Percentiles rank a stretch among this genome's conserved stretches.
phyloP scores from a whole-genome alignment of 2,329 filamentous ascomycete species.

The Nigrospora sphaerica region DNA sequence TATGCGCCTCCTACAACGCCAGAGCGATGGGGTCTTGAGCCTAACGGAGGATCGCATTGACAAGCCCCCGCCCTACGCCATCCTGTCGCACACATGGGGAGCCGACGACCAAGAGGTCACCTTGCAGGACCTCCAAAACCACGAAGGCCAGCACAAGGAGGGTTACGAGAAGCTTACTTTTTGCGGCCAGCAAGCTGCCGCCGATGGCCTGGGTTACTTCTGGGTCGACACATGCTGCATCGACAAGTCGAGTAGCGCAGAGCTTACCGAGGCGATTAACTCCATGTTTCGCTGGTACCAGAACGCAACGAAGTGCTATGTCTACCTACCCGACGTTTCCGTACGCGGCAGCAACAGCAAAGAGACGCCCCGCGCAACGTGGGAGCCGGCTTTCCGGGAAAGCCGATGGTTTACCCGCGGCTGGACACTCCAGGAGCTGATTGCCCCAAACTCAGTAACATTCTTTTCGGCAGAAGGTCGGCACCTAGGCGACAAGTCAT shows the following conservation, averaged over 20 bases:
- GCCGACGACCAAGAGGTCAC: too few species aligned
- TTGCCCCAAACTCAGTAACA: conserved; percentile 1
- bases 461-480: conserved; percentile 3
- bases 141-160: too few species aligned
- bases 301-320: neutral
- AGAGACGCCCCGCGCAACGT: neutral
- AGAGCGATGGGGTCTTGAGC: neutral
- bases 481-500: conserved; percentile 1
- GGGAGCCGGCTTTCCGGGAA: neutral
- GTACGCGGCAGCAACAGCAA: neutral
- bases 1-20: neutral
- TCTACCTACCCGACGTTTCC: neutral
- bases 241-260: neutral
- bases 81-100: conserved; percentile 14
- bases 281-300: neutral
- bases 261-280: neutral
- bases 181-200: too few species aligned
- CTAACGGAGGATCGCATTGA: conserved; percentile 2
- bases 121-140: too few species aligned
- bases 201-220: neutral
- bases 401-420: neutral
- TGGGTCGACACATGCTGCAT: neutral
- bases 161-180: too few species aligned
- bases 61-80: conserved; percentile 10
- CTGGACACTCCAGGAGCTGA: neutral